A percentile compares a stretch with the other conserved stretches of the same genome.
Evolutionary conservation across 1,284 basidiomycete genomes (phyloP).

Genomic region (Austroboletus olivaceoglutinosus): DNA sequence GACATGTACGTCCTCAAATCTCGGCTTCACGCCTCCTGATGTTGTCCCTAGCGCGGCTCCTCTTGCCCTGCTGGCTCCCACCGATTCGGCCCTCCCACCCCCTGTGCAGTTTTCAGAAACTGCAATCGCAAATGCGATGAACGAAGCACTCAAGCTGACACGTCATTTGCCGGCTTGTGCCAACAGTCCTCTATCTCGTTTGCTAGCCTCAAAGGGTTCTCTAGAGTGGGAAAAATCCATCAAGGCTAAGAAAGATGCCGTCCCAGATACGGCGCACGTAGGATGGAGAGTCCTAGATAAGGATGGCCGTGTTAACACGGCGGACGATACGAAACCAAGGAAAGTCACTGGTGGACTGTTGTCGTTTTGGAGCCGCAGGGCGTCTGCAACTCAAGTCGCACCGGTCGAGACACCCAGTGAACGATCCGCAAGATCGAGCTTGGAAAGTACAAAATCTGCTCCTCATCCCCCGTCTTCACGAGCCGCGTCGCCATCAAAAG

Average conservation of each 20-base stretch:
- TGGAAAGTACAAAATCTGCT: constrained; percentile 34
- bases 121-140: constrained; percentile 53
- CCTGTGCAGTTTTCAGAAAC: constrained; percentile 52
- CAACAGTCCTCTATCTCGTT: constrained; percentile 61
- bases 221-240: constrained; percentile 70
- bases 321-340: constrained; percentile 42
- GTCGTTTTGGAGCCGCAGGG: constrained; percentile 62
- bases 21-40: constrained; percentile 1
- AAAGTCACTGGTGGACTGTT: constrained; percentile 56
- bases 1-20: constrained; percentile 51
- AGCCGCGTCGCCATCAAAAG: constrained; percentile 26
- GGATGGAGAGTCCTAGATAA: constrained; percentile 67
- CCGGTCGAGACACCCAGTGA: constrained; percentile 15
- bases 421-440: constrained; percentile 34
- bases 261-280: constrained; percentile 51
- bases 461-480: constrained; percentile 14
- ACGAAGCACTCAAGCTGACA: constrained; percentile 59
- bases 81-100: constrained; percentile 43
- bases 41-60: constrained; percentile 23
- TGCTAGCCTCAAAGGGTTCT: constrained; percentile 65
- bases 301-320: constrained; percentile 27
- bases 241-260: constrained; percentile 49
- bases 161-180: constrained; percentile 53
- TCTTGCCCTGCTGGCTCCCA: constrained; percentile 43
- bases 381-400: constrained; percentile 21